Evolutionary conservation across 2,329 filamentous ascomycete genomes (phyloP).

Genomic region (Macrophomina phaseolina): DNA sequence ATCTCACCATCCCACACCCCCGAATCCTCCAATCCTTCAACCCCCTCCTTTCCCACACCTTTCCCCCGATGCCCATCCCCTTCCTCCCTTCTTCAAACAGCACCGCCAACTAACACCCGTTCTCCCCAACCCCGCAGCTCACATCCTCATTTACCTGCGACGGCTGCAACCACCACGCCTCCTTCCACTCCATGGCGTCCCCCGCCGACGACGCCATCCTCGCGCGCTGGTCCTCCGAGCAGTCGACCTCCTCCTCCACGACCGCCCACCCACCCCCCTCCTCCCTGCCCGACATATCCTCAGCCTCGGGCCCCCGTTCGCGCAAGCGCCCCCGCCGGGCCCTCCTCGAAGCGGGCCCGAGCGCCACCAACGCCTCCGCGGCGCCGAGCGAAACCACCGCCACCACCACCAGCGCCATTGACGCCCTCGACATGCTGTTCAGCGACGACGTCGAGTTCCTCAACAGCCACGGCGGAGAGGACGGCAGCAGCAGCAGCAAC

Average conservation of each 20-base stretch:
- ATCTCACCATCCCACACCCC: no score
- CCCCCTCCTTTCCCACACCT: no score
- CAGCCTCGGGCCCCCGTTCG: neutral
- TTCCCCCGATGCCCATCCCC: neutral
- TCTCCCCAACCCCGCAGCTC: conserved; percentile 36
- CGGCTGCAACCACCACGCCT: conserved; percentile 61
- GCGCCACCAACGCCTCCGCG: neutral
- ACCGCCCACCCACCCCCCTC: no score
- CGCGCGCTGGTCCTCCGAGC: conserved; percentile 48
- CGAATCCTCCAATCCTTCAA: no score
- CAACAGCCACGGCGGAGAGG: neutral
- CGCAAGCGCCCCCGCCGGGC: conserved; percentile 15
- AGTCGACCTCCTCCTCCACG: neutral
- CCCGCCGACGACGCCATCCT: conserved; percentile 54
- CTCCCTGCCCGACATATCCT: no score
- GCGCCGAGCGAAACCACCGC: neutral
- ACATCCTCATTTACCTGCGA: conserved; percentile 61
- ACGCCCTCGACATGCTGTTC: neutral
- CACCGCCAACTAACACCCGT: neutral
- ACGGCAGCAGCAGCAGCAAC: neutral
- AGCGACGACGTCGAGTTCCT: conserved; percentile 9
- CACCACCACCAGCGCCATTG: neutral
- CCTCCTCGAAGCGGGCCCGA: conserved; percentile 14
- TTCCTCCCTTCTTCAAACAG: neutral
- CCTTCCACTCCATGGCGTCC: conserved; percentile 61